Conservation (phyloP, 1,284 basidiomycete species). For the Retiboletus flavoniger region DNA sequence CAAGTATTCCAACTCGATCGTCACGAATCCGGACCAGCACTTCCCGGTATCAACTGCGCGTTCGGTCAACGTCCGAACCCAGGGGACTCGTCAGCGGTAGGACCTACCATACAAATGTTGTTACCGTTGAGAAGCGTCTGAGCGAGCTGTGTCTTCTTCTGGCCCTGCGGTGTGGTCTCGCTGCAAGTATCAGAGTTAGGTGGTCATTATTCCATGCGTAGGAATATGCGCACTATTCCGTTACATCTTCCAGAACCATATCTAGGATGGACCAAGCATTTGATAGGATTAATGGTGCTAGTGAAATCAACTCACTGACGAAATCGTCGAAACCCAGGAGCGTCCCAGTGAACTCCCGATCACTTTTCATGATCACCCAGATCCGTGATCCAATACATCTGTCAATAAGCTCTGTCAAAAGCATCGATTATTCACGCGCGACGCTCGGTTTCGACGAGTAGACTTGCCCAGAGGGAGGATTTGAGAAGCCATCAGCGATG, state of each 20-base stretch:
- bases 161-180: conserved; percentile 81
- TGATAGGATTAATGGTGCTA: not conserved
- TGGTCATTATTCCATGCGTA: not conserved
- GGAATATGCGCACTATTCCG: conserved; percentile 74
- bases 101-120: conserved; percentile 93
- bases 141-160: conserved; percentile 78
- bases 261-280: conserved; percentile 49
- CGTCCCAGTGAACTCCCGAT: conserved; percentile 95
- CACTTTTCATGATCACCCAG: conserved; percentile 96
- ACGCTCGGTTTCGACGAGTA: not conserved
- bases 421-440: conserved; percentile 3
- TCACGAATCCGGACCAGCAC: conserved; percentile 62
- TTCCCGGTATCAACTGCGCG: conserved; percentile 72
- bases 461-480: conserved; percentile 55
- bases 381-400: conserved; percentile 92
- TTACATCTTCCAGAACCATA: conserved; percentile 98
- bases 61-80: conserved; percentile 4
- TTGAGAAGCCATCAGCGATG: conserved; percentile 55
- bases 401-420: conserved; percentile 79
- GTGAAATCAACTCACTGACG: conserved; percentile 79
- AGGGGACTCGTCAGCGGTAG: not conserved
- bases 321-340: conserved; percentile 98
- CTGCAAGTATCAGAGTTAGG: conserved; percentile 44
- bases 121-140: conserved; percentile 97
- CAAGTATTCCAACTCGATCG: too few species aligned